Conservation (phyloP, 73 alveolate species). For the Paramecium sonneborni region DNA sequence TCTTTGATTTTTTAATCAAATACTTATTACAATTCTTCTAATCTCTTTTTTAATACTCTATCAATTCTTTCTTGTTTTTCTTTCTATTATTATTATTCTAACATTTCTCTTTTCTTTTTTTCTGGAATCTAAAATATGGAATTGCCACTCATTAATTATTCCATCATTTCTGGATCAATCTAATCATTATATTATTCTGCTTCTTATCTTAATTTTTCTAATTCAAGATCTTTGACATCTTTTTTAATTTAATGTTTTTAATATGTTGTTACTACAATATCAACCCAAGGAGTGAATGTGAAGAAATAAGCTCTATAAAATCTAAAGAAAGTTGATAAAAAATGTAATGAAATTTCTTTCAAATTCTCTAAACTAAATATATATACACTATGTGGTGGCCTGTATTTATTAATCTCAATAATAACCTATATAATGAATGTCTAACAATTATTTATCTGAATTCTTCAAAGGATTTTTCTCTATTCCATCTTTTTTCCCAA, state of each 20-base stretch:
- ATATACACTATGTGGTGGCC: slow-evolving; percentile 58
- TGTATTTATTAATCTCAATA: background rate
- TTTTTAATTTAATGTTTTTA: slow-evolving; percentile 34
- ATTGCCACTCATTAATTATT: slow-evolving; percentile 15
- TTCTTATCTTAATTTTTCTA: slow-evolving; percentile 29
- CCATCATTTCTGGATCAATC: slow-evolving; percentile 48
- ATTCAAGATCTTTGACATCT: slow-evolving; percentile 48
- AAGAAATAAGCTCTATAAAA: slow-evolving; percentile 24
- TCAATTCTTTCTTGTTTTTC: slow-evolving; percentile 54
- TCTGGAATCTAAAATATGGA: slow-evolving; percentile 38
- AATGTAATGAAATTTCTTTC: slow-evolving; percentile 17
- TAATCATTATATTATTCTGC: slow-evolving; percentile 43
- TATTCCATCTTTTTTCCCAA: slow-evolving; percentile 47
- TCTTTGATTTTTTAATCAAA: slow-evolving; percentile 44
- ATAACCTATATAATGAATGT: slow-evolving; percentile 45
- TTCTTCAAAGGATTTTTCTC: slow-evolving; percentile 51
- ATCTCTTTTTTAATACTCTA: slow-evolving; percentile 36
- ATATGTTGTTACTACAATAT: slow-evolving; percentile 37
- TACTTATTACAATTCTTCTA: slow-evolving; percentile 22
- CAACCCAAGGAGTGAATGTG: slow-evolving; percentile 60
- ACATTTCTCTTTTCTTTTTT: slow-evolving; percentile 31
- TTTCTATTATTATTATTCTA: slow-evolving; percentile 4
- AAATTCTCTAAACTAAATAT: slow-evolving; percentile 29
- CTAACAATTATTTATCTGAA: slow-evolving; percentile 29
- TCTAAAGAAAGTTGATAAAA: slow-evolving; percentile 18